phyloP scores from a whole-genome alignment of 2,329 filamentous ascomycete genomes.

The Exophiala oligosperma region DNA sequence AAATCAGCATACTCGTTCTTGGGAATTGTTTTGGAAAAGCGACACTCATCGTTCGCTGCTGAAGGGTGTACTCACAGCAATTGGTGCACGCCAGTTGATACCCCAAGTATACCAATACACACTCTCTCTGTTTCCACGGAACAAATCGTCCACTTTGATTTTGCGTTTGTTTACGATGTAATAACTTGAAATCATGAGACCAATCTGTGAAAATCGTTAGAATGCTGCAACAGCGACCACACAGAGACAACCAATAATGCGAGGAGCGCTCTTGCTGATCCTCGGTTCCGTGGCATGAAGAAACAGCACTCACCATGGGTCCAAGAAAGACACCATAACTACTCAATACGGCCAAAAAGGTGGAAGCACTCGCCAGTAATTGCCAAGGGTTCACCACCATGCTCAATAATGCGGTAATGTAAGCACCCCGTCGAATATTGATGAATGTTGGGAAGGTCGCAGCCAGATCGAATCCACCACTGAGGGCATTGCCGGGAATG shows the following conservation, averaged over 20 bases:
- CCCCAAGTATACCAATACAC: slow-evolving; percentile 47
- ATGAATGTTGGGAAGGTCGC: slow-evolving; percentile 55
- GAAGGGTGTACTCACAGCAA: slow-evolving; percentile 21
- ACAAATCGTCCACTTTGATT: slow-evolving; percentile 47
- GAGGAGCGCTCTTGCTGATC: no score
- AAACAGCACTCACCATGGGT: slow-evolving; percentile 33
- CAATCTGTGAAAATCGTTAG: slow-evolving; percentile 9
- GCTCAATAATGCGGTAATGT: slow-evolving; percentile 47
- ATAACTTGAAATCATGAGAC: slow-evolving; percentile 35
- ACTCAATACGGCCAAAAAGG: slow-evolving; percentile 49
- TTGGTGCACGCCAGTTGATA: slow-evolving; percentile 45
- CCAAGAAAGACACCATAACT: slow-evolving; percentile 49
- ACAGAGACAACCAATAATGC: no score
- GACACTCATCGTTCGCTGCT: slow-evolving; percentile 16
- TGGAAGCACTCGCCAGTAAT: slow-evolving; percentile 47
- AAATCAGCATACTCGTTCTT: background rate
- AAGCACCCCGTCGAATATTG: slow-evolving; percentile 57
- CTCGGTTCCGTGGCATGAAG: no score
- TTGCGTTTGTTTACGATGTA: slow-evolving; percentile 38
- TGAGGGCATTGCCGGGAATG: slow-evolving; percentile 50
- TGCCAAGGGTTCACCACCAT: slow-evolving; percentile 54
- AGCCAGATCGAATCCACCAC: slow-evolving; percentile 56
- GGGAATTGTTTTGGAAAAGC: no score
- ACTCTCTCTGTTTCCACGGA: slow-evolving; percentile 36
- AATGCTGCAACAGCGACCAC: no score